Percentiles rank a stretch among this genome's conserved stretches.
phyloP scores from a whole-genome alignment of 306 rosid genomes.

The Gillenia trifoliata region DNA sequence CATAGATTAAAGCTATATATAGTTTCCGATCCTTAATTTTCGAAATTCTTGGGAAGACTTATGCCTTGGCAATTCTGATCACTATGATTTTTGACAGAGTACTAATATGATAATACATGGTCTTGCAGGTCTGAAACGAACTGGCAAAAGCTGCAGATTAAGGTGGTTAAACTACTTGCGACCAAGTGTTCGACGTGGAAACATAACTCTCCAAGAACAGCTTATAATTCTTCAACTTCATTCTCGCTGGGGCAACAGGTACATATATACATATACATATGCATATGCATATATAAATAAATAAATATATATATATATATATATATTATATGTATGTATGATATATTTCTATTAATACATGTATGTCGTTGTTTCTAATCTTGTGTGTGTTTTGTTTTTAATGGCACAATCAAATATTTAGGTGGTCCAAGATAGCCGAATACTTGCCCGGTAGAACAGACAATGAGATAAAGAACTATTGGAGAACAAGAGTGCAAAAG shows the following conservation, averaged over 20 bases:
- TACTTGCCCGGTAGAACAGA: slow-evolving; percentile 84
- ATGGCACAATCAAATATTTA: background rate
- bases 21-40: background rate
- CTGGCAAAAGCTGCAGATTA: slow-evolving; percentile 44
- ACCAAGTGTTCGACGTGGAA: slow-evolving; percentile 39
- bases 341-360: background rate
- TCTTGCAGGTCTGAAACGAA: slow-evolving; percentile 34
- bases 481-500: slow-evolving; percentile 95
- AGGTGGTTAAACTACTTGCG: slow-evolving; percentile 50
- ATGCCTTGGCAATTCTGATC: background rate
- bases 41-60: background rate
- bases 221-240: slow-evolving; percentile 48
- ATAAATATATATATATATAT: background rate
- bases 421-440: slow-evolving; percentile 97
- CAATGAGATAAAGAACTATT: slow-evolving; percentile 87
- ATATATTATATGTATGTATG: no score
- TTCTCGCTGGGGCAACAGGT: slow-evolving; percentile 43
- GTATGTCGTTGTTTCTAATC: background rate
- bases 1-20: background rate
- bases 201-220: slow-evolving; percentile 45
- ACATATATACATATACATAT: background rate
- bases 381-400: background rate
- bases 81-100: background rate
- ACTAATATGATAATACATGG: background rate
- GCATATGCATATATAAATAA: background rate